Evolutionary conservation across 2,329 filamentous ascomycete genomes (phyloP).

Genomic region (Dryadomyces quercivorus): DNA sequence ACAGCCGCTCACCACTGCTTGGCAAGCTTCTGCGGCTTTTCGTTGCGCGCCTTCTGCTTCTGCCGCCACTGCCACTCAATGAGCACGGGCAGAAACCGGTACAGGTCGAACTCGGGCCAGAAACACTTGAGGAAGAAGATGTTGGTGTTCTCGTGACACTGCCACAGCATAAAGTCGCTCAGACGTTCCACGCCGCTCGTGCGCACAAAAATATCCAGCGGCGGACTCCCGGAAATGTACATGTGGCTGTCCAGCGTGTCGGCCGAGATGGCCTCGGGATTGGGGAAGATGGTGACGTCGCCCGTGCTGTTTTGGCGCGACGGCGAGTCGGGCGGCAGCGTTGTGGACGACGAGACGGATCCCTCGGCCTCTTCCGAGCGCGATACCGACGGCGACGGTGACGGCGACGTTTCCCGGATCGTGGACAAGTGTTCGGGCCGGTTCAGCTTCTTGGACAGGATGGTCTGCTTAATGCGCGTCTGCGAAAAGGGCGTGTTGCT

Average conservation of each 20-base stretch:
- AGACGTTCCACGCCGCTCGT: slow-evolving; percentile 88
- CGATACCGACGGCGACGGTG: slow-evolving; percentile 27
- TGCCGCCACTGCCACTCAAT: slow-evolving; percentile 74
- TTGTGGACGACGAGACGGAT: slow-evolving; percentile 48
- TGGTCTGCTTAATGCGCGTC: slow-evolving; percentile 74
- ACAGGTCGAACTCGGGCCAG: slow-evolving; percentile 94
- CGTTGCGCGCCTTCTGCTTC: slow-evolving; percentile 43
- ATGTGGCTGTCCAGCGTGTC: slow-evolving; percentile 76
- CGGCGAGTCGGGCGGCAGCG: slow-evolving; percentile 39
- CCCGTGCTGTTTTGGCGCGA: slow-evolving; percentile 23
- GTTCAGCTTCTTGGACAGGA: slow-evolving; percentile 54
- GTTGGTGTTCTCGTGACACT: slow-evolving; percentile 84
- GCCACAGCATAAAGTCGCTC: slow-evolving; percentile 98
- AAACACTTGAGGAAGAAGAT: slow-evolving; percentile 85
- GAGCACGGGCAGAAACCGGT: slow-evolving; percentile 84
- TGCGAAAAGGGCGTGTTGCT: slow-evolving; percentile 70
- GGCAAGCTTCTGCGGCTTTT: slow-evolving; percentile 23
- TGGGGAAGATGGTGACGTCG: slow-evolving; percentile 36
- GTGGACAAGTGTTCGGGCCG: slow-evolving; percentile 33
- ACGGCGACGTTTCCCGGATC: slow-evolving; percentile 32
- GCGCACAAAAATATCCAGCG: slow-evolving; percentile 78
- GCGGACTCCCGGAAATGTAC: slow-evolving; percentile 76
- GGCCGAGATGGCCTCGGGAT: slow-evolving; percentile 77
- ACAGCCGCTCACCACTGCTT: slow-evolving; percentile 18
- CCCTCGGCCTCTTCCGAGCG: slow-evolving; percentile 37